These are phyloP conservation scores for Candida buenavistaensis DNA, from an alignment of 1,139 yeast species.

Conservation along the genomic window DNA sequence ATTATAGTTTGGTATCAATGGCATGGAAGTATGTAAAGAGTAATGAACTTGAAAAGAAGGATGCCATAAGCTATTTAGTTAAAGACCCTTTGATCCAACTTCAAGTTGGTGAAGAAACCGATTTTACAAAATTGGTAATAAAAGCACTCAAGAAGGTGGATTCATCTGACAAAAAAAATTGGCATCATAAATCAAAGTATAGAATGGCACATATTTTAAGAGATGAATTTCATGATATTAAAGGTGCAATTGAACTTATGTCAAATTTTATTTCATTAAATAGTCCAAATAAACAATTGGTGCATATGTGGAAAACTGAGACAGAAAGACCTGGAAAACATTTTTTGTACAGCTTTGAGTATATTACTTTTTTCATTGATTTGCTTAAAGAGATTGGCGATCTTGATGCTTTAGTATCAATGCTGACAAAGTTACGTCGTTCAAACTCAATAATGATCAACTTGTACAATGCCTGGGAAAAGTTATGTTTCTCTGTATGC, in stretches of 20 bases:
- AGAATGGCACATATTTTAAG: conserved; percentile 65
- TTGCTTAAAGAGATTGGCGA: conserved; percentile 57
- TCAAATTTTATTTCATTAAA: conserved; percentile 62
- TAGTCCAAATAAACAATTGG: conserved; percentile 67
- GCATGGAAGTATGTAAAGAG: conserved; percentile 55
- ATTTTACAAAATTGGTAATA: conserved; percentile 25
- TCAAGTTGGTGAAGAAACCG: conserved; percentile 14
- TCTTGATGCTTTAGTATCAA: conserved; percentile 54
- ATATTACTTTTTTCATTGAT: conserved; percentile 62
- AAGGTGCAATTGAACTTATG: conserved; percentile 66
- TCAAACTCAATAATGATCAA: conserved; percentile 74
- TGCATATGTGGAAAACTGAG: conserved; percentile 93
- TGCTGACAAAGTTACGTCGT: conserved; percentile 71
- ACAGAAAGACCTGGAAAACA: conserved; percentile 91
- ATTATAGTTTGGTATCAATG: conserved; percentile 61
- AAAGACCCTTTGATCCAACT: conserved; percentile 30
- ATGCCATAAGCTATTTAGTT: conserved; percentile 41
- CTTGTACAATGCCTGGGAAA: conserved; percentile 67
- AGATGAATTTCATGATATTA: conserved; percentile 52
- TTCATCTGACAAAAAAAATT: conserved; percentile 71
- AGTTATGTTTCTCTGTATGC: conserved; percentile 48
- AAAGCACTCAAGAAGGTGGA: conserved; percentile 38
- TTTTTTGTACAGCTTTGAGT: conserved; percentile 73
- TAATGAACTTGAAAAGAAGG: conserved; percentile 29
- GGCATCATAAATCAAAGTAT: conserved; percentile 89